phyloP scores from a whole-genome alignment of 108 stramenopile genomes.

The Skeletonema marinoi region DNA sequence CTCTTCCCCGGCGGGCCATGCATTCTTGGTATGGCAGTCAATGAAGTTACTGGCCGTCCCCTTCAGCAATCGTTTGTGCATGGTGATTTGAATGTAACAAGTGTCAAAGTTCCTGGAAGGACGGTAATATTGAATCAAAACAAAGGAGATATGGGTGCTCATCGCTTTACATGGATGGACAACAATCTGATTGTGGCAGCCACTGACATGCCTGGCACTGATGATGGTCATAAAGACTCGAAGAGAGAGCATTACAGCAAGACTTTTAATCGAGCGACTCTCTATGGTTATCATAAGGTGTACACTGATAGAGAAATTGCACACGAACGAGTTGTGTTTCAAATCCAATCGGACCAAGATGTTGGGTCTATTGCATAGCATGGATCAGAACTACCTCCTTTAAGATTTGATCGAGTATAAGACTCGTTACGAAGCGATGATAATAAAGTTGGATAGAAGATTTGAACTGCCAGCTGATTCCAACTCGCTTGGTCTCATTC shows the following conservation, averaged over 20 bases:
- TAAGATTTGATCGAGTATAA: no score
- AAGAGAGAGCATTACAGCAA: slow-evolving; percentile 1
- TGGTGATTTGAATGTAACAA: slow-evolving; percentile 36
- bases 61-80: slow-evolving; percentile 70
- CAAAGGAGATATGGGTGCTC: slow-evolving; percentile 89
- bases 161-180: slow-evolving; percentile 83
- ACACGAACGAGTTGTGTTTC: slow-evolving; percentile 43
- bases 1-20: slow-evolving; percentile 85
- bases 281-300: slow-evolving; percentile 42
- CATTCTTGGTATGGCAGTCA: slow-evolving; percentile 73
- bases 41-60: slow-evolving; percentile 75
- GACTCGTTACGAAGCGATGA: no score
- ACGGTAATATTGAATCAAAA: slow-evolving; percentile 79
- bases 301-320: slow-evolving; percentile 46
- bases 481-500: no score
- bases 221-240: slow-evolving; percentile 58
- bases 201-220: slow-evolving; percentile 82
- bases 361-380: no score
- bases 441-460: no score
- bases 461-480: no score
- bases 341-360: slow-evolving; percentile 3
- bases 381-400: no score
- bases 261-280: slow-evolving; percentile 21
- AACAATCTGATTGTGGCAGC: slow-evolving; percentile 84
- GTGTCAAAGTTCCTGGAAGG: slow-evolving; percentile 71